Evolutionary conservation across 2,329 filamentous ascomycete species (phyloP).

Genomic region (Sporothrix luriei): DNA sequence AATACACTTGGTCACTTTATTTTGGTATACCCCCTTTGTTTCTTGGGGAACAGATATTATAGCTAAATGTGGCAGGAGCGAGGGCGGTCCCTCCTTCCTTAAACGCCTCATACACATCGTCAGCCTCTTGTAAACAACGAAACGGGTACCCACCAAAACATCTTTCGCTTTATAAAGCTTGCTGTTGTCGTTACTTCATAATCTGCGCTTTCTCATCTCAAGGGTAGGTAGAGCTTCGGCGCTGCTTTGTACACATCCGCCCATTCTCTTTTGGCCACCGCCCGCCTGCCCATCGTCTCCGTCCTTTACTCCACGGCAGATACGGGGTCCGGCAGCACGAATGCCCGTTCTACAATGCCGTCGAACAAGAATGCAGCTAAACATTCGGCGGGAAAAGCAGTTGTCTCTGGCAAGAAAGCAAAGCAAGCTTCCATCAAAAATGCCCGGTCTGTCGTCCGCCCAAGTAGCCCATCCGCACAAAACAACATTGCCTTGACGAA

Average conservation of each 20-base stretch:
- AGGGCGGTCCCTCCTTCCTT: conserved; percentile 1
- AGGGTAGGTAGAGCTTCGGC: not conserved
- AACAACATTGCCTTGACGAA: not conserved
- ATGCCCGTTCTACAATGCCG: conserved; percentile 69
- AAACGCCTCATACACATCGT: not conserved
- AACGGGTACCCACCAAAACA: not conserved
- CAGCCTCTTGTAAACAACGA: not conserved
- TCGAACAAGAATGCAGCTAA: conserved; percentile 61
- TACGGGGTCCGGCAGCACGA: not conserved
- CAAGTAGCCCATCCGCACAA: not conserved
- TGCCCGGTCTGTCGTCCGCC: not conserved
- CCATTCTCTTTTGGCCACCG: not conserved
- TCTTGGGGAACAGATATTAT: too few species aligned
- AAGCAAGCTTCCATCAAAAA: not conserved
- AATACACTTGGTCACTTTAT: too few species aligned
- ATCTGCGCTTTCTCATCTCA: not conserved
- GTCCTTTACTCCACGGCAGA: not conserved
- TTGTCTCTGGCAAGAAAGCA: not conserved
- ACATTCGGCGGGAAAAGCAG: conserved; percentile 56
- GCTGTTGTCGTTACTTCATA: not conserved
- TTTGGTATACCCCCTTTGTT: too few species aligned
- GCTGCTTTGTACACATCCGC: not conserved
- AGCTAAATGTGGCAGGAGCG: not conserved
- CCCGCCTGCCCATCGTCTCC: not conserved
- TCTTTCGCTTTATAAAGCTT: too few species aligned